A percentile compares a stretch with the other conserved stretches of the same genome.
These are phyloP conservation scores for Chaetomidium leptoderma DNA, from an alignment of 495 filamentous ascomycete species.

Conservation along the genomic window DNA sequence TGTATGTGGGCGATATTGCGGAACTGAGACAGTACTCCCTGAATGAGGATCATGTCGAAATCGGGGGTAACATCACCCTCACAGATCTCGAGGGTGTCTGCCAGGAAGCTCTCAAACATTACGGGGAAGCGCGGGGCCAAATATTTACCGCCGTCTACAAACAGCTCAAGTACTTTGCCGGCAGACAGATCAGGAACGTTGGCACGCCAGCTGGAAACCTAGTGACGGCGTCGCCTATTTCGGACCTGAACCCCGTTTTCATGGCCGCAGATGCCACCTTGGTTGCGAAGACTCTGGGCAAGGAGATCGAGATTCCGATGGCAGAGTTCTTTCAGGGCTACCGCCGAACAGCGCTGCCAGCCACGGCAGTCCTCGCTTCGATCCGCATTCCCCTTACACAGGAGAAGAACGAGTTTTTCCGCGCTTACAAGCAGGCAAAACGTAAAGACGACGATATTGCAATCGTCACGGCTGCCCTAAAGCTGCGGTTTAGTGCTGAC, in stretches of 20 bases:
- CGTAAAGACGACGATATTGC: constrained; percentile 96
- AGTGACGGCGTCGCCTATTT: constrained; percentile 92
- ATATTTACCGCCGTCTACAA: constrained; percentile 70
- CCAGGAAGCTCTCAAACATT: constrained; percentile 71
- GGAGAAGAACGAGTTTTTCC: constrained; percentile 64
- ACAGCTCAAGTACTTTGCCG: constrained; percentile 87
- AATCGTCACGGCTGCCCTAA: constrained; percentile 82
- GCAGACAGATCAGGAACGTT: constrained; percentile 92
- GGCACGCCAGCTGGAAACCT: constrained; percentile 94
- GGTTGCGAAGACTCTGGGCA: constrained; percentile 66
- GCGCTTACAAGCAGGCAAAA: constrained; percentile 91
- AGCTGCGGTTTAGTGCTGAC: constrained; percentile 60
- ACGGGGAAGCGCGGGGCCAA: constrained; percentile 67
- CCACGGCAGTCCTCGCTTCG: constrained; percentile 77
- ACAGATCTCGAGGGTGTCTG: constrained; percentile 76
- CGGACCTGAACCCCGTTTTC: constrained; percentile 92
- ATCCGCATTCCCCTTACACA: constrained; percentile 75
- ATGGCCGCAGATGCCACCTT: constrained; percentile 79
- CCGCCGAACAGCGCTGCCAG: constrained; percentile 73
- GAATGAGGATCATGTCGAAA: constrained; percentile 72
- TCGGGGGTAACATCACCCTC: constrained; percentile 87
- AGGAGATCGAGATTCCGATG: constrained; percentile 83
- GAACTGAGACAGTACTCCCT: constrained; percentile 79
- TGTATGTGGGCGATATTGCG: constrained; percentile 88
- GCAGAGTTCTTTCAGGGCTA: constrained; percentile 89